These are phyloP conservation scores for Talinum fruticosum DNA, from an alignment of 148 eudicot species.

Conservation along the genomic window DNA sequence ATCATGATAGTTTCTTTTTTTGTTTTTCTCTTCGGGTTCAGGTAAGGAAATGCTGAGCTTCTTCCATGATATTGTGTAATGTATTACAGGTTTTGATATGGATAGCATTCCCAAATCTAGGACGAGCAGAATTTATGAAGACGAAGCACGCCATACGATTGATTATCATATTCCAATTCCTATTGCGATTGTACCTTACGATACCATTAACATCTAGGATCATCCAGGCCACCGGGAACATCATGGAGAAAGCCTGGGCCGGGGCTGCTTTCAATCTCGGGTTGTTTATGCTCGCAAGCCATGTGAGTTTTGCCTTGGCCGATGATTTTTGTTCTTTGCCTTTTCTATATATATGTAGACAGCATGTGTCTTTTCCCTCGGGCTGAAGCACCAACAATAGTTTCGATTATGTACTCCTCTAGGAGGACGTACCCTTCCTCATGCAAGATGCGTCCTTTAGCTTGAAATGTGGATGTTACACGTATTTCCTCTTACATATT, in stretches of 20 bases:
- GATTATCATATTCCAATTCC: conserved; percentile 36
- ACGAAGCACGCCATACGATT: conserved; percentile 11
- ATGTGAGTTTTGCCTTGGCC: conserved; percentile 32
- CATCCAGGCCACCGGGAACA: conserved; percentile 40
- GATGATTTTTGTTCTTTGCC: neutral
- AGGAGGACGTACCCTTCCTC: no score
- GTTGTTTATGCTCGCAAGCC: conserved; percentile 53
- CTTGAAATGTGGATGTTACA: no score
- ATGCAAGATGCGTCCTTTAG: no score
- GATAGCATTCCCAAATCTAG: conserved; percentile 14
- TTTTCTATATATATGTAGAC: neutral
- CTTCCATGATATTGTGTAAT: neutral
- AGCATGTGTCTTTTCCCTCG: no score
- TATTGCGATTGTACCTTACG: conserved; percentile 38
- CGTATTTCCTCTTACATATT: no score
- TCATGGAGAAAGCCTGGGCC: conserved; percentile 46
- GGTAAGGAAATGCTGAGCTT: neutral
- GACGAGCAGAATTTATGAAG: neutral
- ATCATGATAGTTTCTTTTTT: neutral
- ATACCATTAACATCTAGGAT: conserved; percentile 41
- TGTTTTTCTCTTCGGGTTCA: neutral
- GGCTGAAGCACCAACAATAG: no score
- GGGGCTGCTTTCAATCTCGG: conserved; percentile 54
- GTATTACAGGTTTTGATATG: conserved; percentile 15
- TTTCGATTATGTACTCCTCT: no score